Evolutionary conservation across 768 basidiomycete species (phyloP).

Genomic region (Kwoniella sp.): DNA sequence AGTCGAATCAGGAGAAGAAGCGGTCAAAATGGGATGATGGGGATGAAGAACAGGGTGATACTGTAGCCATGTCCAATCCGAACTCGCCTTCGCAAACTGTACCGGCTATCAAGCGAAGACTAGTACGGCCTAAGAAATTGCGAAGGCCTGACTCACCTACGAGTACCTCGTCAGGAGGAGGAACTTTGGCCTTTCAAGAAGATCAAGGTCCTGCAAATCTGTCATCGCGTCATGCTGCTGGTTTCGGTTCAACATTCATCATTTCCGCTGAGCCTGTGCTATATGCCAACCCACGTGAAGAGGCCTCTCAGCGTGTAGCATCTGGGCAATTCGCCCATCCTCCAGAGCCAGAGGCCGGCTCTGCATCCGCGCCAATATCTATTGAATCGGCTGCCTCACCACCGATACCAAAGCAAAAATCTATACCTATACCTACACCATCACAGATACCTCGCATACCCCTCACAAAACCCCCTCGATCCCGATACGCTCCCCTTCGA

Average conservation of each 20-base stretch:
- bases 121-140: slow-evolving; percentile 39
- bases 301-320: not conserved
- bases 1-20: not conserved
- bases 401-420: too few species aligned
- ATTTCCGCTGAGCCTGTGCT: not conserved
- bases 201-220: too few species aligned
- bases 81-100: slow-evolving; percentile 3
- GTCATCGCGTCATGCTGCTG: not conserved
- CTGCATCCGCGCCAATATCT: too few species aligned
- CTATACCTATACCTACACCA: not conserved
- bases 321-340: not conserved
- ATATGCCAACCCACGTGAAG: not conserved
- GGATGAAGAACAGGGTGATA: slow-evolving; percentile 3
- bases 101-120: slow-evolving; percentile 33
- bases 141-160: slow-evolving; percentile 28
- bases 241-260: not conserved
- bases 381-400: too few species aligned
- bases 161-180: not conserved
- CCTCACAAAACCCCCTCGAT: slow-evolving; percentile 20
- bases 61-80: not conserved
- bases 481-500: slow-evolving; percentile 63
- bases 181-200: too few species aligned
- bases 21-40: slow-evolving; percentile 28
- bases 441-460: not conserved
- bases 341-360: not conserved